These are phyloP conservation scores for Lunasporangiospora selenospora DNA, from an alignment of 192 early-diverging fungal genomes.

Conservation along the genomic window DNA sequence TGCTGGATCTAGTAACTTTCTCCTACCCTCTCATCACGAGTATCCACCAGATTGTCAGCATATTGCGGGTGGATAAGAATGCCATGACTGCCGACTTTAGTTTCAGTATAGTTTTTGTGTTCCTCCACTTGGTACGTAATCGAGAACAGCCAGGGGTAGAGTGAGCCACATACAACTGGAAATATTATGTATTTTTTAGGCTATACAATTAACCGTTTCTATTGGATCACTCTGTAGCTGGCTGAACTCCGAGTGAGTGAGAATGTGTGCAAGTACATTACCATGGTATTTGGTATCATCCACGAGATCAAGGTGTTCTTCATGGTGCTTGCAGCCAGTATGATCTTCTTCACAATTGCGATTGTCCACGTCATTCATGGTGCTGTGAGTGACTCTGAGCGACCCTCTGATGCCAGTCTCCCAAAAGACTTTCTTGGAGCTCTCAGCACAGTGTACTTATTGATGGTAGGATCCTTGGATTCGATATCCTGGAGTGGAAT, in stretches of 20 bases:
- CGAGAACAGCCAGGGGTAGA: too few relatives aligned
- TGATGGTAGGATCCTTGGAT: constrained; percentile 1
- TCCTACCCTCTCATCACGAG: too few relatives aligned
- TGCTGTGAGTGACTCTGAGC: background rate
- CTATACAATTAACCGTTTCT: background rate
- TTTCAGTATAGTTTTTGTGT: background rate
- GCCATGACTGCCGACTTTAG: background rate
- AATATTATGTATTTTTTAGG: background rate
- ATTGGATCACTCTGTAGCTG: background rate
- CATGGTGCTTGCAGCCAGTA: background rate
- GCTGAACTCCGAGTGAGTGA: constrained; percentile 6
- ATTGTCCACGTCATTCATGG: constrained; percentile 1
- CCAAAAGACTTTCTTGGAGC: background rate
- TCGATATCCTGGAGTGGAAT: background rate
- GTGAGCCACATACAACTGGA: too few relatives aligned
- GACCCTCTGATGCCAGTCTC: background rate
- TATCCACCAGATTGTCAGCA: too few relatives aligned
- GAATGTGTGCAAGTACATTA: constrained; percentile 3
- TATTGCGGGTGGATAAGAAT: too few relatives aligned
- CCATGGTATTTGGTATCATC: background rate
- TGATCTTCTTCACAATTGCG: background rate
- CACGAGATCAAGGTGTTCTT: constrained; percentile 6
- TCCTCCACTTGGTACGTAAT: constrained; percentile 4
- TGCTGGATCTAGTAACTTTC: too few relatives aligned
- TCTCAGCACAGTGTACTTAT: constrained; percentile 2